Base-by-base conservation (phyloP, 371 early-diverging fungal genomes). In the Mycotypha africana region DNA sequence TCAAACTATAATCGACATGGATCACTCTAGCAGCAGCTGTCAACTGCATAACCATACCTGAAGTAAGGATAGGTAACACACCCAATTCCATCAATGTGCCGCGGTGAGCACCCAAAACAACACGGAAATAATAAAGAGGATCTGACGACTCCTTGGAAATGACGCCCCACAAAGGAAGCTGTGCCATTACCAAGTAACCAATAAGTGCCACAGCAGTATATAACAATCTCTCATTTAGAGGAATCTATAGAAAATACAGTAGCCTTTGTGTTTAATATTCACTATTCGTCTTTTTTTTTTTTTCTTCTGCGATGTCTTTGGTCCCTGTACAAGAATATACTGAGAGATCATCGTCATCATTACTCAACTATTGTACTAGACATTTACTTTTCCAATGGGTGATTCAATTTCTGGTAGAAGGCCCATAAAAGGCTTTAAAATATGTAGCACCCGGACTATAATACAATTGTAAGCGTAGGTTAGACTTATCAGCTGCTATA, bases 31-130 rank as follows among this genome's bases (percentile, higher is more conserved):
- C 90, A 50, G 93, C 94, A 9, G 98, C 93, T 42, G 99, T 74
- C 42, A 99, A 68, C 75, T 99, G 99, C 93, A 99, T 95, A 52
- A 99, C 93, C 96, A 98, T 97, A 33, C 99, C 97, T 15, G 99
- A 96, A 19, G 99, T 98, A 42, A 99, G 88, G 61, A 99, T 96
- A 22, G 99, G 99, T 20, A 97, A 91, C 52, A 99, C 95, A 71
- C 99, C 99, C 57, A 99, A 78, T 79, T 99, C 99, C 98, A 98
- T 99, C 22, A 99, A 81, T 17, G 99, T 99, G 60, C 99, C 99
- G 62, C 99, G 85, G 81, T 97, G 99, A 34, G 97, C 93, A 34
- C 99, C 99, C 58, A 99, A 84, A 69, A 99, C 98, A 41, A 93
- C 94, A 74, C 99, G 91, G 85, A 99, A 86, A 98, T 98, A 99